A percentile compares a stretch with the other conserved stretches of the same genome.
These are phyloP conservation scores for Colletotrichum kahawae DNA, from an alignment of 2,329 filamentous ascomycete genomes.

Conservation along the genomic window DNA sequence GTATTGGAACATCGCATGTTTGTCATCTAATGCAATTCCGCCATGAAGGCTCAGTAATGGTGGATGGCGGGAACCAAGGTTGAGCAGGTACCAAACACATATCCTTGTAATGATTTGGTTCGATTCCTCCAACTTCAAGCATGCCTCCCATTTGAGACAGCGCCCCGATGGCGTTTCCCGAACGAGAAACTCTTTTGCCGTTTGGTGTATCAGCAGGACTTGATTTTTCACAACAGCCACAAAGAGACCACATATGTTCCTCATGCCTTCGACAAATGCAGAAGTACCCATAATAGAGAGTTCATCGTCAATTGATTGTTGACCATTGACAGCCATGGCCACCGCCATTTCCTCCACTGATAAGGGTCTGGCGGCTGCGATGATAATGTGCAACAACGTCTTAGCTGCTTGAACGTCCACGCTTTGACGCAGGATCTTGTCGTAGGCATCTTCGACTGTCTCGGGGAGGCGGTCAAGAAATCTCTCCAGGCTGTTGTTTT, in stretches of 20 bases:
- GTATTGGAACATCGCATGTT: too few relatives aligned
- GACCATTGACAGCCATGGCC: background rate
- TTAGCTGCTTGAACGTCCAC: background rate
- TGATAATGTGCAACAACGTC: background rate
- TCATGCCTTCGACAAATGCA: background rate
- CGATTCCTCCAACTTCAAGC: background rate
- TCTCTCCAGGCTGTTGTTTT: background rate
- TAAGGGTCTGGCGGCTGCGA: background rate
- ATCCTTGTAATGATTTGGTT: background rate
- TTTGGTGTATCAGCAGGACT: background rate
- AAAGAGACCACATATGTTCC: background rate
- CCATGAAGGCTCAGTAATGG: too few relatives aligned
- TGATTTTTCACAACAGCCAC: background rate
- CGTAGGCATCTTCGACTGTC: background rate
- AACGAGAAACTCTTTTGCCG: background rate
- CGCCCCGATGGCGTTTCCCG: too few relatives aligned
- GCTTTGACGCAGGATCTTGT: background rate
- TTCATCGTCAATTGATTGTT: background rate
- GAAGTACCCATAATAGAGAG: too few relatives aligned
- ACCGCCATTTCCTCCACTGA: background rate
- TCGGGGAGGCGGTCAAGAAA: background rate
- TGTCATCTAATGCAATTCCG: too few relatives aligned
- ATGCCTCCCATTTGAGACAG: background rate
- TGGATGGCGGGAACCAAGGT: background rate
- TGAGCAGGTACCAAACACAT: background rate